Conservation (phyloP, 768 basidiomycete genomes). For the Naganishia vishniacii region DNA sequence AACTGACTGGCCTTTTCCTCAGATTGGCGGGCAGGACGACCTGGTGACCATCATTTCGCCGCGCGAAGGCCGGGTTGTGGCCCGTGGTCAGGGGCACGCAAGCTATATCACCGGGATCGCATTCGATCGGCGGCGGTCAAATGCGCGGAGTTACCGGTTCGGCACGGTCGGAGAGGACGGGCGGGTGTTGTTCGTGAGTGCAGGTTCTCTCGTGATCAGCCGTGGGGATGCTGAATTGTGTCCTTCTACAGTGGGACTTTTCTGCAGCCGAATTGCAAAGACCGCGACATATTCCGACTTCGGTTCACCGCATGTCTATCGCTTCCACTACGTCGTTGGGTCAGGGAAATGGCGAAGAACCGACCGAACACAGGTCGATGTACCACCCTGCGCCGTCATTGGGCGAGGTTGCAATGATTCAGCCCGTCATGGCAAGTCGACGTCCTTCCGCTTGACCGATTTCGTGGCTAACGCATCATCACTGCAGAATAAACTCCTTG, state of each 20-base stretch:
- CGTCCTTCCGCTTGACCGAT: constrained; percentile 2
- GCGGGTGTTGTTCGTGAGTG: constrained; percentile 63
- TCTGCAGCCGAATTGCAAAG: constrained; percentile 83
- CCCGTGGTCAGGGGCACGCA: constrained; percentile 93
- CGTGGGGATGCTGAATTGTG: constrained; percentile 52
- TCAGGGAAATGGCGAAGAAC: constrained; percentile 47
- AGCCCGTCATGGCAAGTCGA: constrained; percentile 72
- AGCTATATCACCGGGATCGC: constrained; percentile 85
- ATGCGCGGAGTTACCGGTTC: constrained; percentile 86
- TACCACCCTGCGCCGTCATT: constrained; percentile 86
- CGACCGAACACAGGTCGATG: constrained; percentile 46
- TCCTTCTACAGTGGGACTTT: constrained; percentile 70
- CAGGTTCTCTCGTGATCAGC: neutral
- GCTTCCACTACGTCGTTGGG: constrained; percentile 70
- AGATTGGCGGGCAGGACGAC: constrained; percentile 97
- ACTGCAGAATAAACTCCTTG: constrained; percentile 70
- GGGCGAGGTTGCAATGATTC: constrained; percentile 81
- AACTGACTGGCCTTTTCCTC: neutral
- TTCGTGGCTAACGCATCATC: neutral
- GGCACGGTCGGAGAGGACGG: constrained; percentile 96
- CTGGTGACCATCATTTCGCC: constrained; percentile 89
- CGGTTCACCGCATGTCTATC: constrained; percentile 68
- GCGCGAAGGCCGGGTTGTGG: constrained; percentile 87
- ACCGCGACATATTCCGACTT: constrained; percentile 58
- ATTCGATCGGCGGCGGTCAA: constrained; percentile 83